A percentile compares a stretch with the other conserved stretches of the same genome.
Evolutionary conservation across 352 stramenopile genomes (phyloP).

Genomic region (Pythium sukuiense): DNA sequence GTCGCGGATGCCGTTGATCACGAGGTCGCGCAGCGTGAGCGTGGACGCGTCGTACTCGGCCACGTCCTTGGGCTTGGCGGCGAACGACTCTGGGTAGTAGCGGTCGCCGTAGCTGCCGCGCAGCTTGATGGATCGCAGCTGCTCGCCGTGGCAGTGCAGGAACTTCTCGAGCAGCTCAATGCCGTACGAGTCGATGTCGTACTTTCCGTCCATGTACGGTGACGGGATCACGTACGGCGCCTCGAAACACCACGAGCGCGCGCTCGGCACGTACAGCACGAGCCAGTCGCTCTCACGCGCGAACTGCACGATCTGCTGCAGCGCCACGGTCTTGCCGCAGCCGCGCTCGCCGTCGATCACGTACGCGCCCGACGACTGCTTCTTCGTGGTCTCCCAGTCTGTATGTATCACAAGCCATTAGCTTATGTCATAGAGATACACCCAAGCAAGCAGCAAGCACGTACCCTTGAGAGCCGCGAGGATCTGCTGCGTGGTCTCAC

Average conservation of each 20-base stretch:
- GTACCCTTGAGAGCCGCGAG: slow-evolving; percentile 71
- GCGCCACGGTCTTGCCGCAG: slow-evolving; percentile 79
- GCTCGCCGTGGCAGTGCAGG: slow-evolving; percentile 69
- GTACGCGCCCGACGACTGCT: slow-evolving; percentile 47
- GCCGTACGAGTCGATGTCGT: slow-evolving; percentile 84
- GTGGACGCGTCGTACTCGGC: slow-evolving; percentile 50
- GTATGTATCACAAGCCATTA: background rate
- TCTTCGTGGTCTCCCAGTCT: slow-evolving; percentile 70
- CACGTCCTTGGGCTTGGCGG: slow-evolving; percentile 70
- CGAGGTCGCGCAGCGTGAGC: slow-evolving; percentile 77
- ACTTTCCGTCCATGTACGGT: slow-evolving; percentile 75
- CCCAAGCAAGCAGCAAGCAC: background rate
- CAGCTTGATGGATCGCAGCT: slow-evolving; percentile 61
- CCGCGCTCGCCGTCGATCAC: slow-evolving; percentile 83
- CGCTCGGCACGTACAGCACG: slow-evolving; percentile 79
- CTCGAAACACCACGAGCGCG: slow-evolving; percentile 76
- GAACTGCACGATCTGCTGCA: slow-evolving; percentile 88
- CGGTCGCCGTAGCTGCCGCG: slow-evolving; percentile 73
- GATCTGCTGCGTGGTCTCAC: slow-evolving; percentile 74
- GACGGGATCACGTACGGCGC: slow-evolving; percentile 87
- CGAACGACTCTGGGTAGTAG: slow-evolving; percentile 76
- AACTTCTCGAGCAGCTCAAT: slow-evolving; percentile 81
- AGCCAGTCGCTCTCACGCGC: slow-evolving; percentile 85
- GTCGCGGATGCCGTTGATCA: slow-evolving; percentile 77
- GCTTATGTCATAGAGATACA: background rate